These are phyloP conservation scores for Thielaviopsis ethacetica DNA, from an alignment of 2,329 filamentous ascomycete species.

Conservation along the genomic window DNA sequence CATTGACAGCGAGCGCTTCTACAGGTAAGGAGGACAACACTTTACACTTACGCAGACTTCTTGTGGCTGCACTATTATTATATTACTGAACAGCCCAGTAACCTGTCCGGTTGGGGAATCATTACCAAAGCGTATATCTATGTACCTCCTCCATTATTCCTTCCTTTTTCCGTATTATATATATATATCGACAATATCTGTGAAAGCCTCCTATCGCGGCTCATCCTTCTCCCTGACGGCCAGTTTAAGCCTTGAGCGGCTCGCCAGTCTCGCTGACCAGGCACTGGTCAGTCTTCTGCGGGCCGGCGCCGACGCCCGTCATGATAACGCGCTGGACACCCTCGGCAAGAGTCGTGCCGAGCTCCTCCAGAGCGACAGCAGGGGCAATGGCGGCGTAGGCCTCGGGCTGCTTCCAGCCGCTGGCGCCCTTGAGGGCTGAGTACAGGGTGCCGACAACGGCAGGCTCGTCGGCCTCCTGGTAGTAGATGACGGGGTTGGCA, in stretches of 20 bases:
- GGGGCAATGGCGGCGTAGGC: constrained; percentile 30
- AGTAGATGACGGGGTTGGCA: constrained; percentile 94
- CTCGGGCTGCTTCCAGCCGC: constrained; percentile 52
- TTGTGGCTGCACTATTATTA: not conserved
- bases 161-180: not conserved
- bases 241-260: constrained; percentile 7
- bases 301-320: constrained; percentile 83
- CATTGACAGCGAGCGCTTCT: no score
- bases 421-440: constrained; percentile 41
- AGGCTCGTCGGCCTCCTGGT: constrained; percentile 60
- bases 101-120: not conserved
- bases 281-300: constrained; percentile 61
- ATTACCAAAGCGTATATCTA: not conserved
- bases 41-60: not conserved
- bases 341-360: constrained; percentile 50
- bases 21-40: no score
- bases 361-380: constrained; percentile 41
- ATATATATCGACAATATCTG: not conserved
- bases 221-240: no score
- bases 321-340: constrained; percentile 82
- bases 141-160: constrained; percentile 4
- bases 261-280: constrained; percentile 51
- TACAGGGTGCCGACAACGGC: constrained; percentile 67
- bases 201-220: no score
- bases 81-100: not conserved